Evolutionary conservation across 257 asterid genomes (phyloP), one percentile per base, ranked within the genome.

Genomic region (Salvia hispanica): DNA sequence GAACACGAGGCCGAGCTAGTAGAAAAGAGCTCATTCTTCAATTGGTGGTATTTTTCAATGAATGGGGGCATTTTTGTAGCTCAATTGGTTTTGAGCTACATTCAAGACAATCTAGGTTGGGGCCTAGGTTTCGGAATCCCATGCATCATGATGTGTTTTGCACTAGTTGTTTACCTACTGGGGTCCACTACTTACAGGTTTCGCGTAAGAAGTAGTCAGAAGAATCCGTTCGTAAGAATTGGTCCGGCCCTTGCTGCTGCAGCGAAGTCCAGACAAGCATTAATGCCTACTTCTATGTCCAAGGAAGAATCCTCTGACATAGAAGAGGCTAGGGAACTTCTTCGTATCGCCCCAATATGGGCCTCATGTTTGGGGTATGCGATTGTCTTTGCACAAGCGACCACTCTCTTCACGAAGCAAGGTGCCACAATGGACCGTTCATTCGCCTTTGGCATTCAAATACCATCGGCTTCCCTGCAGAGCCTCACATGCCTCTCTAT

Each of bases 101-200:
- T 88, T 59, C 91, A 86, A 62, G 94, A 88, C 52, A 84, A 78
- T 65, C 66, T 78, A 5, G 74, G 84, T 64, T 85, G 91, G 90
- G 81, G 40, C 11, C 84, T 85, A 7, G 91, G 84, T 7, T 82
- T 82, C 21, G 91, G 86, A 8, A 82, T 85, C 63, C 91, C 94
- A 40, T 86, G 91, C 74, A 53, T 84, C 48, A 73, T 69, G 44
- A 82, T 86, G 88, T 76, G 77, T 75, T 55, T 88, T 50, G 89
- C 94, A 1, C 70, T 88, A 15, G 9, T 72, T 52, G 67, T 79
- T 43, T 84, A 79, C 65, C 51, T 72, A 11, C 84, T 86, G 7
- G 91, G 94, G 33, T 79, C 85, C 6, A 28, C 9, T 40, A 83
- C 96, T 2, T 88, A 86, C 57, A 78, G 91, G 6, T 86, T 84